Evolutionary conservation across 805 yeast species (phyloP), one percentile per base, ranked within the genome.

Genomic region (Candida ascalaphidarum): DNA sequence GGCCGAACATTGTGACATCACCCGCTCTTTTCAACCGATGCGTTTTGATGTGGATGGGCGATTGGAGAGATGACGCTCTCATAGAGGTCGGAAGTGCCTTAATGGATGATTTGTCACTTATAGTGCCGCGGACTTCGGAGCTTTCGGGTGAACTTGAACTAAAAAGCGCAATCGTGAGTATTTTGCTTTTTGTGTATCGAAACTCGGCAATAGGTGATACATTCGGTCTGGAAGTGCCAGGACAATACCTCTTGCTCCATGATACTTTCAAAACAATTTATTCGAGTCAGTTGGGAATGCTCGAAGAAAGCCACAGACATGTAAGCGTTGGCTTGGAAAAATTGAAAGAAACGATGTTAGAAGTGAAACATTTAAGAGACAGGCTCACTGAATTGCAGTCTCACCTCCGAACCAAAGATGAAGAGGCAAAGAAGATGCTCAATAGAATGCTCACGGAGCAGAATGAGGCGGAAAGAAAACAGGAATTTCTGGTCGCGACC

Each of bases 11-110:
- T 10, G 63, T 79, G 2, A 62, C 85, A 0, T 88, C 96, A 0
- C 95, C 96, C 0, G 96, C 96, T 0, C 56, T 88, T 19, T 78
- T 84, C 53, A 88, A 88, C 44, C 61, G 97, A 44, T 88, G 96
- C 60, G 94, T 84, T 2, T 53, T 89, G 21, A 74, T 79, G 44
- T 83, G 89, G 86, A 75, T 85, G 79, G 95, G 95, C 4, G 74
- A 74, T 30, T 88, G 96, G 96, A 62, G 78, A 0, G 33, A 39
- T 3, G 34, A 43, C 0, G 56, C 85, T 0, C 48, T 78, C 27
- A 29, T 36, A 5, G 71, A 73, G 27, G 72, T 85, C 19, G 72
- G 79, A 0, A 31, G 43, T 22, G 43, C 76, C 8, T 82, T 89
- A 1, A 46, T 81, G 11, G 80, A 77, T 31, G n/a, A n/a, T n/a